phyloP scores from a whole-genome alignment of 805 yeast species.

The Debaryomyces castellii region DNA sequence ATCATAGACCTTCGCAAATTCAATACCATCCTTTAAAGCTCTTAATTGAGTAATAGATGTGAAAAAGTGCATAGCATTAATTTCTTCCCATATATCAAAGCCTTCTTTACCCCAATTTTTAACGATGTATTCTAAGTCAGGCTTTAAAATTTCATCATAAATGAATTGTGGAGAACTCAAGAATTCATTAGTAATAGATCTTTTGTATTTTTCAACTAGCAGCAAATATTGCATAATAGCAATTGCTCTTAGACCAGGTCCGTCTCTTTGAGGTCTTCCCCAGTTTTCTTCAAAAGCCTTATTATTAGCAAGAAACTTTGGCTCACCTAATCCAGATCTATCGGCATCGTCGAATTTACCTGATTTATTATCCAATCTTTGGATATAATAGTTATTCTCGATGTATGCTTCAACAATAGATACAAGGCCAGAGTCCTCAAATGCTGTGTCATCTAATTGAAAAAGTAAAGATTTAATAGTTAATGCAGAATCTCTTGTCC shows the following conservation, averaged over 20 bases:
- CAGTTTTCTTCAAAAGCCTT: constrained; percentile 62
- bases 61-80: constrained; percentile 72
- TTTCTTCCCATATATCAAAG: constrained; percentile 96
- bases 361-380: constrained; percentile 65
- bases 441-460: constrained; percentile 43
- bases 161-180: constrained; percentile 33
- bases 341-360: constrained; percentile 51
- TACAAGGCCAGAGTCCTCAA: constrained; percentile 9
- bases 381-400: constrained; percentile 55
- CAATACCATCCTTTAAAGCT: constrained; percentile 60
- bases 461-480: constrained; percentile 66
- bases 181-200: constrained; percentile 19
- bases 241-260: constrained; percentile 80
- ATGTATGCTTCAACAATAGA: constrained; percentile 58
- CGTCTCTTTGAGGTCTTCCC: constrained; percentile 97
- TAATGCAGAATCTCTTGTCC: constrained; percentile 90
- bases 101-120: constrained; percentile 61
- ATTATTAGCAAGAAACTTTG: constrained; percentile 74
- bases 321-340: constrained; percentile 77
- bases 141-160: constrained; percentile 54
- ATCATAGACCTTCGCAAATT: constrained; percentile 26
- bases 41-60: constrained; percentile 73
- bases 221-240: constrained; percentile 59
- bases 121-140: constrained; percentile 67
- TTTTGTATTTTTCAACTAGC: constrained; percentile 32